Percentiles rank a stretch among this genome's conserved stretches.
Evolutionary conservation across 768 basidiomycete genomes (phyloP).

Genomic region (Pleurotus ostreatus): DNA sequence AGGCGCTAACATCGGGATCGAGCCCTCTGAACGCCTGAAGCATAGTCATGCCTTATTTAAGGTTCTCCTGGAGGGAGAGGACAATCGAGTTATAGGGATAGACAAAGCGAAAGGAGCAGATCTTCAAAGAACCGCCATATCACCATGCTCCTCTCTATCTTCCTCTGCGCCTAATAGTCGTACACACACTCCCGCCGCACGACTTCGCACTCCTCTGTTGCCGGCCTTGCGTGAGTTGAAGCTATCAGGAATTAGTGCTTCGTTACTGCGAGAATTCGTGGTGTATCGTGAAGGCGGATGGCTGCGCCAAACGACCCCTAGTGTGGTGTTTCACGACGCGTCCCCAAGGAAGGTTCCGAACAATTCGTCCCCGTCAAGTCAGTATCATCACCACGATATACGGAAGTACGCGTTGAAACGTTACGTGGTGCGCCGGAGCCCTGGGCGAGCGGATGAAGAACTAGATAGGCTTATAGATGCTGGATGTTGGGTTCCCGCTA

Average conservation of each 20-base stretch:
- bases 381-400: neutral
- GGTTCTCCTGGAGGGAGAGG: slow-evolving; percentile 26
- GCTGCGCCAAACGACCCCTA: neutral
- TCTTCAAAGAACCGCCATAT: slow-evolving; percentile 4
- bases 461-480: slow-evolving; percentile 34
- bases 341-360: neutral
- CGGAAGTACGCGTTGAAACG: neutral
- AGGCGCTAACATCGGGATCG: neutral
- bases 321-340: no score
- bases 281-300: slow-evolving; percentile 14
- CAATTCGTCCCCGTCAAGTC: neutral
- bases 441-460: slow-evolving; percentile 23
- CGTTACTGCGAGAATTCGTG: slow-evolving; percentile 14
- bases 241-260: slow-evolving; percentile 18
- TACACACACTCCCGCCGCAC: neutral
- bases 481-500: slow-evolving; percentile 24
- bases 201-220: slow-evolving; percentile 13
- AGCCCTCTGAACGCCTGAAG: neutral
- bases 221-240: slow-evolving; percentile 18
- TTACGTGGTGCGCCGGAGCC: neutral
- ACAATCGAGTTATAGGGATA: neutral
- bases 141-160: neutral
- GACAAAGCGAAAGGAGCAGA: neutral
- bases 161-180: neutral
- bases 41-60: slow-evolving; percentile 23